These are phyloP conservation scores for Gentiana dahurica DNA, from an alignment of 257 asterid genomes.

Conservation along the genomic window DNA sequence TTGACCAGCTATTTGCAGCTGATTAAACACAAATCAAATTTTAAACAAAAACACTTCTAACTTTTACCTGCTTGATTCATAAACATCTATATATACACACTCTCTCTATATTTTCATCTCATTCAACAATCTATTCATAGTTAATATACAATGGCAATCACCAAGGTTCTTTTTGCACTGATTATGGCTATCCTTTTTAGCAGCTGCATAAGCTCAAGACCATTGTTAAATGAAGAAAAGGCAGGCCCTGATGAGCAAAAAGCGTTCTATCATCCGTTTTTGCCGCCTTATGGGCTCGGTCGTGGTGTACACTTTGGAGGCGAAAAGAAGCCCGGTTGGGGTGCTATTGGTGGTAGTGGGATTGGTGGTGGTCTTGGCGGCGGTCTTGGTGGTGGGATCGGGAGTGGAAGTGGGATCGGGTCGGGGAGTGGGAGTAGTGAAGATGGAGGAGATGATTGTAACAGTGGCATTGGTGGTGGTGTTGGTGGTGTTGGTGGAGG, in stretches of 20 bases:
- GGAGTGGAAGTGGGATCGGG: slow-evolving; percentile 7
- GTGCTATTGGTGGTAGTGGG: slow-evolving; percentile 3
- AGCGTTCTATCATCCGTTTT: slow-evolving; percentile 20
- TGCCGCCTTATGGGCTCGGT: slow-evolving; percentile 10
- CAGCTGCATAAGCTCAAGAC: slow-evolving; percentile 6
- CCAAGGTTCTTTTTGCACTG: slow-evolving; percentile 9
- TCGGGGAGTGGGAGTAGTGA: slow-evolving; percentile 3
- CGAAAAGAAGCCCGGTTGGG: slow-evolving; percentile 13
- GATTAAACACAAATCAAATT: slow-evolving; percentile 11
- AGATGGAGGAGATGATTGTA: not conserved
- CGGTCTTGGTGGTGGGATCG: slow-evolving; percentile 7
- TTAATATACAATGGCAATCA: slow-evolving; percentile 9
- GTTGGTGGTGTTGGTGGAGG: slow-evolving; percentile 2
- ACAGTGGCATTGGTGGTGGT: slow-evolving; percentile 11
- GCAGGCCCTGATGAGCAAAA: slow-evolving; percentile 7
- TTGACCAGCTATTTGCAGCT: slow-evolving; percentile 1
- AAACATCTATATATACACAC: slow-evolving; percentile 7
- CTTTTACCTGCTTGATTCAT: slow-evolving; percentile 1
- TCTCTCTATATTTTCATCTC: not conserved
- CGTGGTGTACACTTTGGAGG: slow-evolving; percentile 15
- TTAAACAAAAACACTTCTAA: not conserved
- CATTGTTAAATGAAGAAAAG: slow-evolving; percentile 2
- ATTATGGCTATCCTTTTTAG: slow-evolving; percentile 8
- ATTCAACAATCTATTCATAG: not conserved
- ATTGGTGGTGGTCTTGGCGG: slow-evolving; percentile 7